phyloP scores from a whole-genome alignment of 768 basidiomycete genomes.

The Pulveroboletus ravenelii region DNA sequence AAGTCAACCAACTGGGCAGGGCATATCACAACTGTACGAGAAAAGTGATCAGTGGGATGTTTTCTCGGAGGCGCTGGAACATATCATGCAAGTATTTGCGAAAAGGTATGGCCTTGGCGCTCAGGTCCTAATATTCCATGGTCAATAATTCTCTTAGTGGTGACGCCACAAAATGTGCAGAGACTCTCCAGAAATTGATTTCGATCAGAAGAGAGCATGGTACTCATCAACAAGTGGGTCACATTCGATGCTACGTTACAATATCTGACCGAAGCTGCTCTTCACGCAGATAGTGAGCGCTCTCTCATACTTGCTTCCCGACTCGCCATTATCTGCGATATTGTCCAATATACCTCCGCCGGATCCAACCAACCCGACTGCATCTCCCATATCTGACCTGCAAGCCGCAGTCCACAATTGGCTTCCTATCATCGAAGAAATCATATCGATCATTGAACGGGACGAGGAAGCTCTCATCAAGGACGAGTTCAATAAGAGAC shows the following conservation, averaged over 20 bases:
- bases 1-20: conserved; percentile 39
- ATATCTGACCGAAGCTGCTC: not conserved
- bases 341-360: conserved; percentile 68
- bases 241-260: not conserved
- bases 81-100: conserved; percentile 54
- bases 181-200: conserved; percentile 73
- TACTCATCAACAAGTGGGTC: conserved; percentile 50
- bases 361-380: conserved; percentile 68
- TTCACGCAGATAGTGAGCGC: conserved; percentile 55
- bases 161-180: conserved; percentile 77
- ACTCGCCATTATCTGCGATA: conserved; percentile 57
- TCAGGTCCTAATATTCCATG: not conserved
- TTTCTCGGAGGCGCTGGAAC: conserved; percentile 48
- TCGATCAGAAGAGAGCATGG: conserved; percentile 58
- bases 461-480: conserved; percentile 55
- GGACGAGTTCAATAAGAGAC: conserved; percentile 70
- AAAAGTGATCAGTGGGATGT: conserved; percentile 54
- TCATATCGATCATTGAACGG: conserved; percentile 57
- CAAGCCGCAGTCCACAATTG: conserved; percentile 67
- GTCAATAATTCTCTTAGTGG: conserved; percentile 40
- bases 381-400: conserved; percentile 50
- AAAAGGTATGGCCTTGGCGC: conserved; percentile 44
- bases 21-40: conserved; percentile 70
- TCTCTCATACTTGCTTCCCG: conserved; percentile 68
- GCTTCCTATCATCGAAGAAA: conserved; percentile 68